A percentile compares a stretch with the other conserved stretches of the same genome.
phyloP scores from a whole-genome alignment of 192 early-diverging fungal genomes.

The Obelidium mucronatum region DNA sequence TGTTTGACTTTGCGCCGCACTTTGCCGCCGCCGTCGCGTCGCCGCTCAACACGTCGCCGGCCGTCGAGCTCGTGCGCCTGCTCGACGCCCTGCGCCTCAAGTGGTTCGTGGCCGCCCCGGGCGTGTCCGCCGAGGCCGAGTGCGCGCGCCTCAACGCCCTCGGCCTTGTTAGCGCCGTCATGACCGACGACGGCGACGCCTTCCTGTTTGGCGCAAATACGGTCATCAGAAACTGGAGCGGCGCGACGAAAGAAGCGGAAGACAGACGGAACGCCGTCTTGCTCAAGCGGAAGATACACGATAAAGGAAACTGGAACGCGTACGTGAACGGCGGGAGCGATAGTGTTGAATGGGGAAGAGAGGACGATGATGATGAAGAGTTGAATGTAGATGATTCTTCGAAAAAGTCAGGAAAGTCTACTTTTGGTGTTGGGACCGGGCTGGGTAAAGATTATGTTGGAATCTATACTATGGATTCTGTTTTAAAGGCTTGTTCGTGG shows the following conservation, averaged over 20 bases:
- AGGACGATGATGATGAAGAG: not conserved
- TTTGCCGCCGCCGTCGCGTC: not conserved
- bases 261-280: not conserved
- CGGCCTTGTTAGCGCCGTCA: slow-evolving; percentile 36
- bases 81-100: not conserved
- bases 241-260: not conserved
- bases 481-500: not conserved
- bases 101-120: not conserved
- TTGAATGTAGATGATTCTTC: not conserved
- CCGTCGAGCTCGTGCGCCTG: not conserved
- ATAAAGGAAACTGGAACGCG: not conserved
- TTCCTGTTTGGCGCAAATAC: slow-evolving; percentile 46
- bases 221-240: slow-evolving; percentile 9
- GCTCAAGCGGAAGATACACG: not conserved
- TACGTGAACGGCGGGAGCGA: not conserved
- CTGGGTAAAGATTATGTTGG: not conserved
- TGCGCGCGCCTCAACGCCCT: slow-evolving; percentile 37
- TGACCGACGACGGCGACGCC: slow-evolving; percentile 45
- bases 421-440: not conserved
- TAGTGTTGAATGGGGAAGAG: not conserved
- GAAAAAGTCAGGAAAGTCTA: not conserved
- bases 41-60: not conserved
- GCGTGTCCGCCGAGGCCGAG: slow-evolving; percentile 44
- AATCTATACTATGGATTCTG: not conserved
- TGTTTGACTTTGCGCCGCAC: not conserved